Conservation (phyloP, 2,329 filamentous ascomycete genomes). For the Pseudomassariella vexata region DNA sequence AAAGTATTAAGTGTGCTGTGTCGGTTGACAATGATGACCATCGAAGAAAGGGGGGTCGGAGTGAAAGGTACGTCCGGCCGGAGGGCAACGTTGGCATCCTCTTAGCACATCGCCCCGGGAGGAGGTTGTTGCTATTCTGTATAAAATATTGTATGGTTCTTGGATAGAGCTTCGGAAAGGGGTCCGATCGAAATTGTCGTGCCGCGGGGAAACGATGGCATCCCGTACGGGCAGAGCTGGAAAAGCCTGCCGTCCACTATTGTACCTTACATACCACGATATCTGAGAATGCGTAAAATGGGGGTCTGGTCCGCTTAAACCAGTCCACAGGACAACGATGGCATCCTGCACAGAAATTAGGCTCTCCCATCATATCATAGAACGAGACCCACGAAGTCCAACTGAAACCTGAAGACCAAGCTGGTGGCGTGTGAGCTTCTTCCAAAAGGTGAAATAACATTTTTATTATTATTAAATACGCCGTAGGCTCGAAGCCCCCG, state of each 20-base stretch:
- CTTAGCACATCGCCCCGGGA: conserved; percentile 8
- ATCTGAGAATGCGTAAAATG: not conserved
- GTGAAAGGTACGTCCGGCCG: conserved; percentile 14
- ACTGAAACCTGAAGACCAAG: too few relatives aligned
- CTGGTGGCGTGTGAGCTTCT: too few relatives aligned
- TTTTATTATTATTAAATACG: too few relatives aligned
- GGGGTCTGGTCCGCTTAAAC: conserved; percentile 13
- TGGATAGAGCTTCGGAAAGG: conserved; percentile 10
- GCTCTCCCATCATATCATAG: conserved; percentile 11
- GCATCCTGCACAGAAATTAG: conserved; percentile 16
- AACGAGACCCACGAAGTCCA: too few relatives aligned
- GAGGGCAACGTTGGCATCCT: conserved; percentile 28
- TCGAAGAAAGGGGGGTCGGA: conserved; percentile 9
- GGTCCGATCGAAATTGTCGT: conserved; percentile 12
- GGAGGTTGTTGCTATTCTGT: conserved; percentile 6
- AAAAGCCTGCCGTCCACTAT: conserved; percentile 5
- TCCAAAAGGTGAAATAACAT: too few relatives aligned
- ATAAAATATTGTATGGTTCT: conserved; percentile 8
- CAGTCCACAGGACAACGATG: conserved; percentile 22
- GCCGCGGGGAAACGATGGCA: conserved; percentile 22
- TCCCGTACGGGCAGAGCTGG: conserved; percentile 14
- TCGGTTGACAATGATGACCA: not conserved
- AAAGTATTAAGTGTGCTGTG: conserved; percentile 37
- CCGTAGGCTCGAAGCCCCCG: too few relatives aligned
- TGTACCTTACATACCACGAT: conserved; percentile 3